Base-by-base conservation (phyloP, 2,329 filamentous ascomycete species). In the Falciphora oryzae region DNA sequence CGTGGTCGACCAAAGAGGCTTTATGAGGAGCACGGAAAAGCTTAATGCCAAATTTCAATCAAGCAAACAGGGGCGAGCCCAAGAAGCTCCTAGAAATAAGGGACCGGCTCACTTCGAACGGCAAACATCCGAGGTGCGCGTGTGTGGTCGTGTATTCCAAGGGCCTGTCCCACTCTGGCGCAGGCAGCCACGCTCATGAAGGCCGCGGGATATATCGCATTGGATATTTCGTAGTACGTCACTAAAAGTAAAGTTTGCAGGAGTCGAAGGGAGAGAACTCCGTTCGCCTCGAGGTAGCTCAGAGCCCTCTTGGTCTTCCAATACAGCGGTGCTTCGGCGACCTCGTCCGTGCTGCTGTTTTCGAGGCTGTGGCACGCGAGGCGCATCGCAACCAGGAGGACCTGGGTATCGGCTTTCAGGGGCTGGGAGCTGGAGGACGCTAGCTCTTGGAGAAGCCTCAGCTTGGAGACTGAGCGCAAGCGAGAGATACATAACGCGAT, bases 161-260 rank as follows among this genome's bases (percentile, higher is more conserved):
- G 63, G 50, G 65, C 59, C 11, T 66, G 59, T 7, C 65, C 66
- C 18, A 66, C 60, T 4, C 67, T 58, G 1, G 67, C 63, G n/a
- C 66, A 68, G 4, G 57, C 38, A 13, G 64, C 67, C 22, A 67
- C 62, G n/a, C 62, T 65, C 59, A 67, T 63, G 56, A 64, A 68
- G 8, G 67, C 67, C 1, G 67, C 62, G 22, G 67, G 67, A 44
- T 64, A 66, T 56, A 66, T 16, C 6, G 62, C 66, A 14, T 64
- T 35, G 2, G 59, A 35, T 3, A 68, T n/a, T 57, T 68, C 67
- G 60, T 67, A 64, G 57, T 63, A 60, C 22, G 63, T 59, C 7
- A 68, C 50, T 10, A 68, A 61, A 29, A 68, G 64, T 2, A 32
- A 18, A 7, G 59, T 64, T 56, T 68, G 67, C 22, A 68, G 64